Evolutionary conservation across 108 stramenopile species (phyloP), one percentile per base, ranked within the genome.

Genomic region (Schizochytrium sp.): DNA sequence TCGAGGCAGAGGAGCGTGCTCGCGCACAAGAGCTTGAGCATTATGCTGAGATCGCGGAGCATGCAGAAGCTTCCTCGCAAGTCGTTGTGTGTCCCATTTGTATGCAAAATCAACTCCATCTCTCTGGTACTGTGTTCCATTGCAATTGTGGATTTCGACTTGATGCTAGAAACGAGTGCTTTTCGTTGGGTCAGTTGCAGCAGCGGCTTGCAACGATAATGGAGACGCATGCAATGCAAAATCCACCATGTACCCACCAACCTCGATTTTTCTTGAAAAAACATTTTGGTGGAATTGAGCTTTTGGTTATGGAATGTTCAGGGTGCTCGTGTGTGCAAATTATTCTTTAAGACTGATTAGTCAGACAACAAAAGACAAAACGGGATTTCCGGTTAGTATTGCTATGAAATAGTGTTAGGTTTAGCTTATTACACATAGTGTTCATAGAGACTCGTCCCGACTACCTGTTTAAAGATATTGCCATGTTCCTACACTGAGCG

Each of bases 91-190:
- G 64, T 15, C 64, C 64, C 42, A 44, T 69, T 44, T 69, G 64
- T 44, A 69, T 69, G 64, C 3, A 44, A 8, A 38, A 12, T 12
- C 64, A 69, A 38, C 15, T 69, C 10, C 64, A 69, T 15, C 44
- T 69, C 42, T 44, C 42, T 44, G 64, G 64, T 0, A 69, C 64
- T 0, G 64, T 69, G 12, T 69, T 69, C 28, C 64, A 69, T 3
- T 69, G 64, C 1, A 44, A 69, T 7, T 69, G 64, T 15, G 64
- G 64, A 69, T 69, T 69, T 69, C 64, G 64, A 44, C 64, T 69
- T 0, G 64, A 69, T 15, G 64, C 64, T 7, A 7, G 28, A 38
- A 69, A 69, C 44, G 64, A 69, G 2, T 69, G 64, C 64, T 1
- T 69, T 44, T 69, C 64, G 64, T 5, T 69, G 10, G 64, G 44